phyloP scores from a whole-genome alignment of 345 rosid genomes.

The Odontarrhena argentea region DNA sequence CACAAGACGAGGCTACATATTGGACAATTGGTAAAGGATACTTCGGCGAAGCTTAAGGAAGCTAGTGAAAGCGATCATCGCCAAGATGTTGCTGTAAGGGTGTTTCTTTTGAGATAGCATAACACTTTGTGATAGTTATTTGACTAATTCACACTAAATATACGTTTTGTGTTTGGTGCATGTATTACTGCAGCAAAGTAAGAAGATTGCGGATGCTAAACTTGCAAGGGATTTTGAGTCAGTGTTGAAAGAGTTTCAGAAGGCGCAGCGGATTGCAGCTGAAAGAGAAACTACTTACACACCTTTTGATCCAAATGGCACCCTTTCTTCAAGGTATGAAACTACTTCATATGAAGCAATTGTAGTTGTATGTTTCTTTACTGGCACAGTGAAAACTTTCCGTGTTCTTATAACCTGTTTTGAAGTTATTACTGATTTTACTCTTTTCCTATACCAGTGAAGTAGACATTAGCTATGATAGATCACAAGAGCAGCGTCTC shows the following conservation, averaged over 20 bases:
- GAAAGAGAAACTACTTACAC: constrained; percentile 86
- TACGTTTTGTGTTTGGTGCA: background rate
- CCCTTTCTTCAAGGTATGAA: constrained; percentile 70
- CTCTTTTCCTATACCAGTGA: constrained; percentile 36
- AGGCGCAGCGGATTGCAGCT: constrained; percentile 87
- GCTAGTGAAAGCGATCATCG: constrained; percentile 77
- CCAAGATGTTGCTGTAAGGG: constrained; percentile 49
- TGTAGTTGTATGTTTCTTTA: background rate
- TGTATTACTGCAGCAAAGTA: constrained; percentile 36
- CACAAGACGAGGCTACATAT: constrained; percentile 73
- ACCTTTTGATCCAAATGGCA: constrained; percentile 70
- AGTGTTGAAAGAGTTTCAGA: constrained; percentile 87
- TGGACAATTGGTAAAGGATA: constrained; percentile 74
- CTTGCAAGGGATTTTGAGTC: constrained; percentile 94
- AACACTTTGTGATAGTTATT: background rate
- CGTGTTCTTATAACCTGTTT: background rate
- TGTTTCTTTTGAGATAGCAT: background rate
- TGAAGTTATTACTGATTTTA: constrained; percentile 18
- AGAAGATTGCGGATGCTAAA: constrained; percentile 55
- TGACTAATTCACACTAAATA: background rate
- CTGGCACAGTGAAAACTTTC: background rate
- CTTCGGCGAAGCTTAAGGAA: constrained; percentile 76
- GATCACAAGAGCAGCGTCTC: constrained; percentile 61
- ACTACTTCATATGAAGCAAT: background rate
- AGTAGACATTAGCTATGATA: constrained; percentile 52